Conservation (phyloP, 306 rosid genomes). For the Fragaria vesca region DNA sequence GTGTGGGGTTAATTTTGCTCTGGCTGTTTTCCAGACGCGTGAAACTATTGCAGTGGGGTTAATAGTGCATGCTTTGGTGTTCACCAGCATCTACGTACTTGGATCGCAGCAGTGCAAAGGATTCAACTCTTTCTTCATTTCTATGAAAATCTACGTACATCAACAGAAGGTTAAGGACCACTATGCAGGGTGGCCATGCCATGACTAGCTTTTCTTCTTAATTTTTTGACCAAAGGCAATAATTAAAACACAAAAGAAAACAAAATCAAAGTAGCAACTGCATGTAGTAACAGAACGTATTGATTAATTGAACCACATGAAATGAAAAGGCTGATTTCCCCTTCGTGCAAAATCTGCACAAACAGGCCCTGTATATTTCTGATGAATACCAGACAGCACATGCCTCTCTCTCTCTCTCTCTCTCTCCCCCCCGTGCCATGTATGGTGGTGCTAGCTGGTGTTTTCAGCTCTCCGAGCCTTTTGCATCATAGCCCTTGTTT, state of each 20-base stretch:
- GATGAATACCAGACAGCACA: conserved; percentile 17
- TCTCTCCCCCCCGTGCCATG: not conserved
- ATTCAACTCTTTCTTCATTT: not conserved
- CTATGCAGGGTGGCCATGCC: too few relatives aligned
- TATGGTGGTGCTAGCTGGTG: not conserved
- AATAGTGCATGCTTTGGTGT: not conserved
- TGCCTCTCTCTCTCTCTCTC: not conserved
- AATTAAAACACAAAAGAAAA: not conserved
- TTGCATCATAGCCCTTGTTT: not conserved
- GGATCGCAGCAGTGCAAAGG: not conserved
- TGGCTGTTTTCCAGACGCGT: not conserved
- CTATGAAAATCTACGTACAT: not conserved
- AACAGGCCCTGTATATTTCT: not conserved
- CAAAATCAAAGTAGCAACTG: not conserved
- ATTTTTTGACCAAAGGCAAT: not conserved
- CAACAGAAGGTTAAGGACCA: not conserved
- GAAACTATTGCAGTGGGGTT: not conserved
- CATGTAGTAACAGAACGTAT: not conserved
- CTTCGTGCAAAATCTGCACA: conserved; percentile 35
- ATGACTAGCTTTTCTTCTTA: not conserved
- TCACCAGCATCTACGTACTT: not conserved
- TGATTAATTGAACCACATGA: too few relatives aligned
- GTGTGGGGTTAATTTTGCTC: not conserved
- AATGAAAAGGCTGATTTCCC: conserved; percentile 12
- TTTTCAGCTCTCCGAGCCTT: not conserved